Evolutionary conservation across 306 rosid genomes (phyloP), one percentile per base, ranked within the genome.

Genomic region (Alnus glutinosa): DNA sequence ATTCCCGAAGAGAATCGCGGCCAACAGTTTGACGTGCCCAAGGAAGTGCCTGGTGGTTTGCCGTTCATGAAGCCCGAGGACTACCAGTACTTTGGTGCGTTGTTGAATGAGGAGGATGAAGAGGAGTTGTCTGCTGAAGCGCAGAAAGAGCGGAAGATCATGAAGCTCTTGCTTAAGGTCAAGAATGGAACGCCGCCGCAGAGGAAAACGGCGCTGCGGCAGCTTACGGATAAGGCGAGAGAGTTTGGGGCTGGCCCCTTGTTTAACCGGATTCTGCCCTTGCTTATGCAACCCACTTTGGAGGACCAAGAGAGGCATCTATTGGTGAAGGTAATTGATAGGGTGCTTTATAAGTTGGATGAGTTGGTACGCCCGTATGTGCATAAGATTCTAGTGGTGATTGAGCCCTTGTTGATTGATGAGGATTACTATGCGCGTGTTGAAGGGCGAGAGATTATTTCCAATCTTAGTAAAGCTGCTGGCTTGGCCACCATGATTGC

Each of bases 401-500:
- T 94, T 85, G 98, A 94, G 57, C 98, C 98, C 4, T 72, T 94
- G 74, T 88, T 94, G 89, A 94, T 94, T 68, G 98, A 94, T 79
- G 98, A 94, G 85, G 98, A 94, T 68, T 94, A 94, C 75, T 94
- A 94, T 86, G 98, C 98, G 1, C 97, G 98, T 75, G 98, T 94
- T 52, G 97, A 90, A 73, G 97, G 98, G 50, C 89, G 98, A 78
- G 98, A 94, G 81, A 94, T 94, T 30, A 94, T 94, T 14, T 94
- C 98, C 36, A 94, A 94, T 83, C 94, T 94, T 36, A 94, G 98
- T 86, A 94, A 94, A 87, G 98, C 98, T 18, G 98, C 98, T 81
- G 98, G 98, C 42, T 80, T 94, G 88, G 98, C 98, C 74, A 94
- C 98, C 47, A 94, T 94, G 98, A 94, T 94, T 80, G 98, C 98